Conservation (phyloP, 345 rosid genomes). For the Gossypium australe region DNA sequence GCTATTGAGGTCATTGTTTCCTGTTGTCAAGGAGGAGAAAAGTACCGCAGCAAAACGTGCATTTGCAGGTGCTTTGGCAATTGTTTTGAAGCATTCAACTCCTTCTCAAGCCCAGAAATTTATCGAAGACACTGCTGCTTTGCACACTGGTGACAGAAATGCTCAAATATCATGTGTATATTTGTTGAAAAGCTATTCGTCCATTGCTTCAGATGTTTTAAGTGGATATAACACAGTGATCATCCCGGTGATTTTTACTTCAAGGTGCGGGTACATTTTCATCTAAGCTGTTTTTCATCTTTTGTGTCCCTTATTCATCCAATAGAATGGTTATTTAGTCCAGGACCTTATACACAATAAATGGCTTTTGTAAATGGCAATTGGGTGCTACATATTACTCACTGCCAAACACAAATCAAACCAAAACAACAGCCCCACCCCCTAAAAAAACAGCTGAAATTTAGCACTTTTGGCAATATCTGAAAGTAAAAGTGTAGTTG, state of each 20-base stretch:
- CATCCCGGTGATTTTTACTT: constrained; percentile 75
- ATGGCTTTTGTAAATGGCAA: not conserved
- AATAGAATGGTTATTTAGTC: not conserved
- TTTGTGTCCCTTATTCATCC: not conserved
- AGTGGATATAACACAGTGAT: constrained; percentile 62
- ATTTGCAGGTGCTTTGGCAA: constrained; percentile 83
- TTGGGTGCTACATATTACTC: not conserved
- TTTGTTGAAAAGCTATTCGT: constrained; percentile 72
- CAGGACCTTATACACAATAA: not conserved
- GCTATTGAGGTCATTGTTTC: constrained; percentile 66
- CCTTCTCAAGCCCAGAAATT: constrained; percentile 68
- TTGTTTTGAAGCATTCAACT: constrained; percentile 65
- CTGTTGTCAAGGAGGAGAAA: constrained; percentile 77
- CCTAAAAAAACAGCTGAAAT: not conserved
- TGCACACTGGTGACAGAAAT: constrained; percentile 76
- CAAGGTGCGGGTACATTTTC: constrained; percentile 48
- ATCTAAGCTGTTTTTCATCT: not conserved
- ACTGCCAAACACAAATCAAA: not conserved
- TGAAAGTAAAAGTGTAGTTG: not conserved
- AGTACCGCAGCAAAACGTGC: constrained; percentile 80
- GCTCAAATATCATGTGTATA: constrained; percentile 79
- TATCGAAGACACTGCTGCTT: constrained; percentile 77
- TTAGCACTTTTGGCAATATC: not conserved
- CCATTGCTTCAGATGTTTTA: constrained; percentile 69
- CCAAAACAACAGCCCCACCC: not conserved